phyloP scores from a whole-genome alignment of 2,329 filamentous ascomycete genomes.

The Exophiala xenobiotica region DNA sequence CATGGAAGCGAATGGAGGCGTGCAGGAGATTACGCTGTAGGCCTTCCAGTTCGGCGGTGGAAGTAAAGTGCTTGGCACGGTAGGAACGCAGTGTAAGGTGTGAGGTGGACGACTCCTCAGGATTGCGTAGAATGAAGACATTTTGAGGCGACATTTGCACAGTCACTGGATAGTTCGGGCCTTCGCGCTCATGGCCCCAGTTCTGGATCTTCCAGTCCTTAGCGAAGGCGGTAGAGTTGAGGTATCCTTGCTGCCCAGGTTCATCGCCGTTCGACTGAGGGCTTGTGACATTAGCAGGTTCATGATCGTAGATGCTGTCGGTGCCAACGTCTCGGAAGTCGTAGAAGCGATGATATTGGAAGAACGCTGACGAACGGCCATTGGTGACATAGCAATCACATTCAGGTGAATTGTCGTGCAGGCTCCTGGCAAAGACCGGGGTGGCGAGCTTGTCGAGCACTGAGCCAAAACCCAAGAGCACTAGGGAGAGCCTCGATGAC shows the following conservation, averaged over 20 bases:
- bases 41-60: neutral
- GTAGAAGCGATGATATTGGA: constrained; percentile 53
- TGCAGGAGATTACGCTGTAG: constrained; percentile 2
- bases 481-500: neutral
- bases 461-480: neutral
- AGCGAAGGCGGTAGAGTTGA: constrained; percentile 36
- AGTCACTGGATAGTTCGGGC: constrained; percentile 36
- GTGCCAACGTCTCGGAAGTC: constrained; percentile 47
- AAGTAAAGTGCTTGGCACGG: constrained; percentile 30
- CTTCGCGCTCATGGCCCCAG: constrained; percentile 39
- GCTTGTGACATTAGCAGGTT: constrained; percentile 29
- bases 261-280: constrained; percentile 29
- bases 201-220: constrained; percentile 46
- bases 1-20: constrained; percentile 47
- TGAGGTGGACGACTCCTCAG: constrained; percentile 36
- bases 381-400: constrained; percentile 52
- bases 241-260: constrained; percentile 33
- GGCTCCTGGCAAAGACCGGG: neutral
- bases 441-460: neutral
- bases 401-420: constrained; percentile 25
- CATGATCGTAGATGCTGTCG: constrained; percentile 30
- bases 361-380: constrained; percentile 43
- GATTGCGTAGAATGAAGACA: constrained; percentile 43
- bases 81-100: constrained; percentile 49
- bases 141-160: constrained; percentile 50